Evolutionary conservation across 495 filamentous ascomycete genomes (phyloP).

Genomic region (Gamarada debralockiae): DNA sequence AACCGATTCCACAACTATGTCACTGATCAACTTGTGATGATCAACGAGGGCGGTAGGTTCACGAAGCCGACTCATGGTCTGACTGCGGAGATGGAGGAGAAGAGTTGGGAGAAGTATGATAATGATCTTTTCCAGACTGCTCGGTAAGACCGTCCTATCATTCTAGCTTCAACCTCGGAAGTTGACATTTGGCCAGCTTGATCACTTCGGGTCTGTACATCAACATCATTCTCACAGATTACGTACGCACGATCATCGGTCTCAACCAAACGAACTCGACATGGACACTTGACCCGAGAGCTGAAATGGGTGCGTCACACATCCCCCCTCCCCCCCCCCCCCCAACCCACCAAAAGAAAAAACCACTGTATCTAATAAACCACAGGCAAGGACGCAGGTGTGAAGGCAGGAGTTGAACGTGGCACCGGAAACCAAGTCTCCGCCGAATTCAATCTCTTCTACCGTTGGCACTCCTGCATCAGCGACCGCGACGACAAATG

Average conservation of each 20-base stretch:
- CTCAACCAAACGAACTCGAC: conserved; percentile 73
- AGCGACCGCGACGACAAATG: conserved; percentile 70
- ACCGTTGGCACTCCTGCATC: conserved; percentile 76
- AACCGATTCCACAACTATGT: conserved; percentile 79
- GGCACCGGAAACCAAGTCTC: conserved; percentile 74
- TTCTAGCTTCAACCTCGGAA: neutral
- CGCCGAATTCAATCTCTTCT: conserved; percentile 70
- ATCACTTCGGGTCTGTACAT: neutral
- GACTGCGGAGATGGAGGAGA: neutral
- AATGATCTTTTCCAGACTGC: conserved; percentile 75
- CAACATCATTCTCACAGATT: conserved; percentile 73
- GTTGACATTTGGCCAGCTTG: neutral
- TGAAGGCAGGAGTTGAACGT: conserved; percentile 51
- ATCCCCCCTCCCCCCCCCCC: no score
- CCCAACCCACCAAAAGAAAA: no score
- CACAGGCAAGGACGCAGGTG: neutral
- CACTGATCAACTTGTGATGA: conserved; percentile 53
- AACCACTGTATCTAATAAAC: no score
- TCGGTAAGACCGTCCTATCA: conserved; percentile 30
- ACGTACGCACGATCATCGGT: conserved; percentile 65
- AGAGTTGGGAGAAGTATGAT: neutral
- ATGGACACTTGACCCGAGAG: conserved; percentile 75
- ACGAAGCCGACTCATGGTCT: conserved; percentile 29
- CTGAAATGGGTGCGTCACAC: conserved; percentile 38
- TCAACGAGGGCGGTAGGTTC: conserved; percentile 72